Conservation (phyloP, 305 asterid species). For the Ruellia speciosa region DNA sequence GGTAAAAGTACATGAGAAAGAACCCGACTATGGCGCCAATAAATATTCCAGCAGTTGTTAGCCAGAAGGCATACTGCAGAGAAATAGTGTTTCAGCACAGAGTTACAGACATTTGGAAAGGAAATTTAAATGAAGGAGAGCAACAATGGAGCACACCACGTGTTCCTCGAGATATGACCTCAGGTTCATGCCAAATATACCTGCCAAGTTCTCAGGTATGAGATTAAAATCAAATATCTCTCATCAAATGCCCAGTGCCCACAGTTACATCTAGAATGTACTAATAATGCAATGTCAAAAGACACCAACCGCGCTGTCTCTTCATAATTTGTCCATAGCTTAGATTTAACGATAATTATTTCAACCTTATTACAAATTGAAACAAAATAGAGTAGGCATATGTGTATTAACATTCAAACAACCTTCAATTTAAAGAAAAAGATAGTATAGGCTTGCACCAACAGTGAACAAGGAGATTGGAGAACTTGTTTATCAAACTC, state of each 20-base stretch:
- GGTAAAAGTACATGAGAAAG: constrained; percentile 70
- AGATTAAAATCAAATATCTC: not conserved
- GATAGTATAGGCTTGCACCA: not conserved
- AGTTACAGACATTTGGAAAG: not conserved
- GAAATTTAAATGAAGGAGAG: constrained; percentile 1
- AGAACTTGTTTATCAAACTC: not conserved
- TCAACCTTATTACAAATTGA: too few species aligned
- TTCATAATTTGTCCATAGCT: not conserved
- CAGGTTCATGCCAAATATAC: constrained; percentile 98
- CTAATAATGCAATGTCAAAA: too few species aligned
- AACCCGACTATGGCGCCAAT: constrained; percentile 68
- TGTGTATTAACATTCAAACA: too few species aligned
- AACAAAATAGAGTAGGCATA: too few species aligned
- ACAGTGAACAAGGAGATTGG: not conserved
- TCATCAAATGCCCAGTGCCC: too few species aligned
- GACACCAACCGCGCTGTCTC: too few species aligned
- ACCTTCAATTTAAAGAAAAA: too few species aligned
- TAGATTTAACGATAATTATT: too few species aligned
- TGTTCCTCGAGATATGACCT: constrained; percentile 94
- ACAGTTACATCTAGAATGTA: too few species aligned
- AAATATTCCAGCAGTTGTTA: constrained; percentile 76
- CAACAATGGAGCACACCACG: constrained; percentile 40
- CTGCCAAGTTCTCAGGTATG: constrained; percentile 31
- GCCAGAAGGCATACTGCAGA: constrained; percentile 45
- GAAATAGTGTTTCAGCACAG: constrained; percentile 6